A percentile compares a stretch with the other conserved stretches of the same genome.
These are phyloP conservation scores for Syncephalastrum monosporum DNA, from an alignment of 371 early-diverging fungal species.

Conservation along the genomic window DNA sequence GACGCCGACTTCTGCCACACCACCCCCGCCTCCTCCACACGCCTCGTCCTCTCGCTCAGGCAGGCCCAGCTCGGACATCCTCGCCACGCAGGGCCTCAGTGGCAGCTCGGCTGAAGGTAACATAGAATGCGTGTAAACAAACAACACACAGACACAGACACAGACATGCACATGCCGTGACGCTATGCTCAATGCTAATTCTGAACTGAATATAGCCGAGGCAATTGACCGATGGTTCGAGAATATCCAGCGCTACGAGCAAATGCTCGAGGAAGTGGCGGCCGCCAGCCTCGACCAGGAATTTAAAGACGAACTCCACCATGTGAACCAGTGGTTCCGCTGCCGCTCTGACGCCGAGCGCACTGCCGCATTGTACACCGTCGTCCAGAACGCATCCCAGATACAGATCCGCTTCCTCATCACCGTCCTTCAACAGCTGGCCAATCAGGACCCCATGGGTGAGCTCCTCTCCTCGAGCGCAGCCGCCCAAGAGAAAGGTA, in stretches of 20 bases:
- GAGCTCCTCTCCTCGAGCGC: slow-evolving; percentile 46
- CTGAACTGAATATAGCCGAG: slow-evolving; percentile 46
- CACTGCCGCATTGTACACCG: slow-evolving; percentile 88
- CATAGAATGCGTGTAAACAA: too few relatives aligned
- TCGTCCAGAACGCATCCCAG: slow-evolving; percentile 88
- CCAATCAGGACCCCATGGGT: slow-evolving; percentile 70
- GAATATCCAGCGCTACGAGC: slow-evolving; percentile 88
- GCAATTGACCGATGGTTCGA: slow-evolving; percentile 93
- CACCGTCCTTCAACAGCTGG: slow-evolving; percentile 89
- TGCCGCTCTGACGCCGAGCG: slow-evolving; percentile 90
- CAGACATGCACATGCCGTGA: not conserved
- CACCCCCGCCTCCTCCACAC: slow-evolving; percentile 3
- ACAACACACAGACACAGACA: too few relatives aligned
- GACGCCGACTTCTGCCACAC: slow-evolving; percentile 2
- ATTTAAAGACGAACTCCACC: slow-evolving; percentile 91
- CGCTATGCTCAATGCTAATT: not conserved
- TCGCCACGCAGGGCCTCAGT: slow-evolving; percentile 24
- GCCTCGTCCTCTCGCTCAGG: slow-evolving; percentile 1
- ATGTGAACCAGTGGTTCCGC: slow-evolving; percentile 94
- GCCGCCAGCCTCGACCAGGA: slow-evolving; percentile 88
- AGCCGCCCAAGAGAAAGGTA: slow-evolving; percentile 64
- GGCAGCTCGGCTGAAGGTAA: slow-evolving; percentile 41
- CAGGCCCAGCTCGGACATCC: slow-evolving; percentile 31
- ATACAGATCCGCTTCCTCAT: slow-evolving; percentile 94
- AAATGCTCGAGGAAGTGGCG: slow-evolving; percentile 93